These are phyloP conservation scores for Filosporella fistucella DNA, from an alignment of 495 filamentous ascomycete genomes.

Conservation along the genomic window DNA sequence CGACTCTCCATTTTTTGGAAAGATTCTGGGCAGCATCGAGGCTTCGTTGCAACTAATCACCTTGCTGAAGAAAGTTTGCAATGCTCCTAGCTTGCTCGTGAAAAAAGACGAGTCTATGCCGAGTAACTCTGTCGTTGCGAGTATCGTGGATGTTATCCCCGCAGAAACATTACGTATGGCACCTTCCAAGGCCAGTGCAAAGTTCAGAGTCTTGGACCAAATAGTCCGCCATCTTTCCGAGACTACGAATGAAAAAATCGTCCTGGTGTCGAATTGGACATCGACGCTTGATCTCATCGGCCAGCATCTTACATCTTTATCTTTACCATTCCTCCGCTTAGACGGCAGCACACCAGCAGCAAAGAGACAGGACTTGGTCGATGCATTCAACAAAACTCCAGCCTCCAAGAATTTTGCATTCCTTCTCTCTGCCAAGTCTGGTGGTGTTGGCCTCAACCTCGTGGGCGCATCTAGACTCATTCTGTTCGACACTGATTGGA, in stretches of 20 bases:
- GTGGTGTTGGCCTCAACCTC: constrained; percentile 72
- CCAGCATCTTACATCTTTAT: constrained; percentile 57
- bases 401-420: constrained; percentile 63
- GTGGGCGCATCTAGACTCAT: constrained; percentile 72
- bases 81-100: constrained; percentile 65
- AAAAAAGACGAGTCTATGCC: constrained; percentile 30
- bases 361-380: constrained; percentile 71
- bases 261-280: constrained; percentile 81
- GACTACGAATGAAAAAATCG: constrained; percentile 66
- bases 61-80: constrained; percentile 78
- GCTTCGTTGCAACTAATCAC: constrained; percentile 73
- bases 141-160: constrained; percentile 56
- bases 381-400: constrained; percentile 68
- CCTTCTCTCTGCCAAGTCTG: constrained; percentile 74
- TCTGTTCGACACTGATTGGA: constrained; percentile 83
- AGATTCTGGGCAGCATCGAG: constrained; percentile 60
- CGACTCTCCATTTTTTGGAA: constrained; percentile 63
- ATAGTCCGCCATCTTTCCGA: constrained; percentile 59
- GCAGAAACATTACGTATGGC: constrained; percentile 51
- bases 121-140: constrained; percentile 31
- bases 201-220: constrained; percentile 67
- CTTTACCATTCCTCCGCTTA: constrained; percentile 64
- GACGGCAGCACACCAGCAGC: constrained; percentile 66
- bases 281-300: constrained; percentile 69
- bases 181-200: constrained; percentile 58